A percentile compares a stretch with the other conserved stretches of the same genome.
phyloP scores from a whole-genome alignment of 108 stramenopile species.

The Discostella stelligeroides region DNA sequence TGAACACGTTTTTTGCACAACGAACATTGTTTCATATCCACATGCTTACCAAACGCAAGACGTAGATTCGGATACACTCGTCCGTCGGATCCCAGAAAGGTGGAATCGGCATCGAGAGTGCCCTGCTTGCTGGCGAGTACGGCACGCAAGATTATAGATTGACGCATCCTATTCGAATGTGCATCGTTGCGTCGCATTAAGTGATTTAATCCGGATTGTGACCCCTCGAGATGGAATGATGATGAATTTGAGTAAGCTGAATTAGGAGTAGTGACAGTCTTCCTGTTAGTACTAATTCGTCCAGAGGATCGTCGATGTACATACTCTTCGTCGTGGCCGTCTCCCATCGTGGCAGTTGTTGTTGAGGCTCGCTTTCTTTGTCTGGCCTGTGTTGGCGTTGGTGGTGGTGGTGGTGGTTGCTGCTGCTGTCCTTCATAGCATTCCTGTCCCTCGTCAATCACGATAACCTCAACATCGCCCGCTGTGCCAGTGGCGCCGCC shows the following conservation, averaged over 20 bases:
- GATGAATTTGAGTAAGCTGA: background rate
- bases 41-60: constrained; percentile 28
- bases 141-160: constrained; percentile 32
- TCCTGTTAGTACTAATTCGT: no score
- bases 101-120: background rate
- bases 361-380: no score
- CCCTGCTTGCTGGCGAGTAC: constrained; percentile 17
- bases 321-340: no score
- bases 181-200: constrained; percentile 30
- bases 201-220: constrained; percentile 15
- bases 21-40: constrained; percentile 29
- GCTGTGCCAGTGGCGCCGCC: no score
- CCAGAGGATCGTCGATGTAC: no score
- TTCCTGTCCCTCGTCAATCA: no score
- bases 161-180: constrained; percentile 26
- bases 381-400: no score
- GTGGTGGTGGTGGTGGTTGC: no score
- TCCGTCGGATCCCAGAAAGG: constrained; percentile 30
- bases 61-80: constrained; percentile 29
- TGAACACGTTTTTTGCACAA: constrained; percentile 37
- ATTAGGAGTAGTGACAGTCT: background rate
- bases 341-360: no score
- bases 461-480: no score
- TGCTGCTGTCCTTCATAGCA: no score
- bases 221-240: background rate